A percentile compares a stretch with the other conserved stretches of the same genome.
Evolutionary conservation across 2,329 filamentous ascomycete genomes (phyloP).

Genomic region (Cadophora malorum): DNA sequence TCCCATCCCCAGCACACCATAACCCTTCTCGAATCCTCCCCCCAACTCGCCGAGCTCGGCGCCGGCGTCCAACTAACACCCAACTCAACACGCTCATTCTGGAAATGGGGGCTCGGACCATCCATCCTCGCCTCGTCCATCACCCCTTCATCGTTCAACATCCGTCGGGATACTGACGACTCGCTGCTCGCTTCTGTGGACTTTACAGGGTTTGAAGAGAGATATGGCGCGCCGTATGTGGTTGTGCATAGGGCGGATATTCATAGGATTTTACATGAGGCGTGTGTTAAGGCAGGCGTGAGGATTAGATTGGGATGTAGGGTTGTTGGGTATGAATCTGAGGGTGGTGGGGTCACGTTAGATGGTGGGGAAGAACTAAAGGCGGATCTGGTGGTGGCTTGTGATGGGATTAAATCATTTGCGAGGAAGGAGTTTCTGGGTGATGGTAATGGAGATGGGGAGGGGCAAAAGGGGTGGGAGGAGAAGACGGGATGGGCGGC

Average conservation of each 20-base stretch:
- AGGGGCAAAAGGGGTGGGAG: not conserved
- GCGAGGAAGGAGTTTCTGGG: not conserved
- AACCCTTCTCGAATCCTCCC: slow-evolving; percentile 56
- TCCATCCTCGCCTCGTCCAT: not conserved
- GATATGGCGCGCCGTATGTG: slow-evolving; percentile 37
- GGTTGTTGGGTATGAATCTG: slow-evolving; percentile 8
- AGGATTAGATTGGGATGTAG: slow-evolving; percentile 23
- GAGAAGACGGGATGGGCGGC: slow-evolving; percentile 10
- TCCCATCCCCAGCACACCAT: slow-evolving; percentile 45
- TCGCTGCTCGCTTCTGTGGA: slow-evolving; percentile 41
- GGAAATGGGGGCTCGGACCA: slow-evolving; percentile 41
- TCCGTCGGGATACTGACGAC: not conserved
- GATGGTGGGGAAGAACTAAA: slow-evolving; percentile 36
- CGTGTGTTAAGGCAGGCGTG: slow-evolving; percentile 37
- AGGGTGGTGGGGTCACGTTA: slow-evolving; percentile 38
- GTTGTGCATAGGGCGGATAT: slow-evolving; percentile 15
- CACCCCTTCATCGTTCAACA: not conserved
- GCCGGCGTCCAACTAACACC: slow-evolving; percentile 56
- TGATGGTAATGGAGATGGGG: too few species aligned
- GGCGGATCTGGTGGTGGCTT: slow-evolving; percentile 44
- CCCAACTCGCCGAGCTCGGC: slow-evolving; percentile 52
- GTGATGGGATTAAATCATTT: slow-evolving; percentile 46
- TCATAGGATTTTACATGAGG: slow-evolving; percentile 39
- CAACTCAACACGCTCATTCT: slow-evolving; percentile 53
- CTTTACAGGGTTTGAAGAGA: slow-evolving; percentile 37